Evolutionary conservation across 345 rosid species (phyloP), one percentile per base, ranked within the genome.

Genomic region (Hibiscus trionum): DNA sequence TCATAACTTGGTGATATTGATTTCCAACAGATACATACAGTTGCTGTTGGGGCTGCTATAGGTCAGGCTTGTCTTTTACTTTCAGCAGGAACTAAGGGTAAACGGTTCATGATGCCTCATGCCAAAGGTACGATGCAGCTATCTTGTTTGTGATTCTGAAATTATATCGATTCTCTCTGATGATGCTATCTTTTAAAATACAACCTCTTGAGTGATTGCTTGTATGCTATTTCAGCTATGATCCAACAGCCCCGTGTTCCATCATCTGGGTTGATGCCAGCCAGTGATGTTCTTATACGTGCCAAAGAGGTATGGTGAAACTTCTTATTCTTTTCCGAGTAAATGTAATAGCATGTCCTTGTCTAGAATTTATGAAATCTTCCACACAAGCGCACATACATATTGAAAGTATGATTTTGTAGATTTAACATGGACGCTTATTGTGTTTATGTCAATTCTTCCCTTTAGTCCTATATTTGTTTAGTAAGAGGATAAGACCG

Each of bases 181-280:
- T 50, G 56, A 15, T 5, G 19, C 56, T 14, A 14, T 12, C 42
- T 27, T 52, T 17, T 44, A 8, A 55, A 17, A 17, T 19, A 19
- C 26, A 55, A 55, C 26, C 26, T 19, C 11, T 55, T n/a, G 64
- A 64, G 47, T 66, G 65, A 61, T 79, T 14, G 46, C 59, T 71
- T 70, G 4, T 39, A 19, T 72, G 82, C 56, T 70, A 52, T 81
- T 76, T 75, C 91, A 94, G 97, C 90, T 16, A 83, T 88, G 90
- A 86, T 95, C 69, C 91, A 90, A 67, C 97, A 88, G 66, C 97
- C 99, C 68, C 91, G 90, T 69, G 81, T 88, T n/a, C 91, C 96
- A 53, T 83, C 97, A 66, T 85, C 90, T 56, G 97, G 96, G 16
- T 77, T 88, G 86, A 85, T 90, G 90, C 96, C 95, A 29, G 96